These are phyloP conservation scores for Saksenaea vasiformis DNA, from an alignment of 371 early-diverging fungal species.

Conservation along the genomic window DNA sequence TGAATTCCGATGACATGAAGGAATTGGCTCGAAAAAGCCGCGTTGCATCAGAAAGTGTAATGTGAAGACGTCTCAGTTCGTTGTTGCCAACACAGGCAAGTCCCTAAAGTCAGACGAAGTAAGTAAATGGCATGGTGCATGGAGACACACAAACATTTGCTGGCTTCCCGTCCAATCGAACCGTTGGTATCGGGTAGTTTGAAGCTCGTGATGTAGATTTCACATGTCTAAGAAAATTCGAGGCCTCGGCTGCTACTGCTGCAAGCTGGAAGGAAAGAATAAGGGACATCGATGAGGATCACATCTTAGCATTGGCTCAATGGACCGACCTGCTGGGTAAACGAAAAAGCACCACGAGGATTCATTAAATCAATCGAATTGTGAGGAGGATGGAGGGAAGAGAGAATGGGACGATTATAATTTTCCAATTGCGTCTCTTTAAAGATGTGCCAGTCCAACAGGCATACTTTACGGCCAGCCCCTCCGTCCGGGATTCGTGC, in stretches of 20 bases:
- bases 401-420: not conserved
- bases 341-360: constrained; percentile 13
- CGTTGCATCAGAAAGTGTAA: constrained; percentile 2
- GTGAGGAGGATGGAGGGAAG: not conserved
- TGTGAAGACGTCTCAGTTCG: constrained; percentile 1
- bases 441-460: not conserved
- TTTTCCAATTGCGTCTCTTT: not conserved
- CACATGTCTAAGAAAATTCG: constrained; percentile 10
- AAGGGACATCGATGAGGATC: not conserved
- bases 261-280: constrained; percentile 11
- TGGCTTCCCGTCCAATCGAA: not conserved
- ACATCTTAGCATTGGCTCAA: not conserved
- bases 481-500: too few species aligned
- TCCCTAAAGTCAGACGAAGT: constrained; percentile 1
- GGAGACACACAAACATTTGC: not conserved
- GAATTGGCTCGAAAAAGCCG: not conserved
- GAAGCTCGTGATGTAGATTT: constrained; percentile 7
- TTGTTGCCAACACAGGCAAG: not conserved
- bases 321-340: constrained; percentile 18
- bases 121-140: not conserved
- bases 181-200: not conserved
- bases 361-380: constrained; percentile 12
- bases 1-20: not conserved
- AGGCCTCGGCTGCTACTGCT: constrained; percentile 17
- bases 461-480: too few species aligned